Evolutionary conservation across 331 rosid genomes (phyloP).

Genomic region (Arachis monticola): DNA sequence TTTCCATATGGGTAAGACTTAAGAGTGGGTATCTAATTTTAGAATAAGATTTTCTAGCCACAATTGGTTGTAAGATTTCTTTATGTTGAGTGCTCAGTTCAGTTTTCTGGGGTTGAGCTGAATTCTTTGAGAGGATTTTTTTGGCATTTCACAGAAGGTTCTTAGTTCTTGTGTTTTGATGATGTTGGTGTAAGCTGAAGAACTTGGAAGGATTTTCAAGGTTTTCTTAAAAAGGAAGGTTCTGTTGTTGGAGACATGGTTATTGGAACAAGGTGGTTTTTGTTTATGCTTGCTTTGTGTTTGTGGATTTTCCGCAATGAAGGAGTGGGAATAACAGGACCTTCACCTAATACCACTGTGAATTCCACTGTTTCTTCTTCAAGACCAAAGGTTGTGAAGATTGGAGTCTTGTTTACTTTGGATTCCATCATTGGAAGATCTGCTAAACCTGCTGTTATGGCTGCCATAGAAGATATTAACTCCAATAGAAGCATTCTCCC

Average conservation of each 20-base stretch:
- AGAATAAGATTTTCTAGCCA: neutral
- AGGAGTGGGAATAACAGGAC: constrained; percentile 55
- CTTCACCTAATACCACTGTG: constrained; percentile 43
- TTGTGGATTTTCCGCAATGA: constrained; percentile 49
- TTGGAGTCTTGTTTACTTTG: constrained; percentile 66
- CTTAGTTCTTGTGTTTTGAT: constrained; percentile 25
- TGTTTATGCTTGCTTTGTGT: constrained; percentile 47
- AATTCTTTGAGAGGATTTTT: neutral
- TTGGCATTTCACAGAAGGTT: constrained; percentile 32
- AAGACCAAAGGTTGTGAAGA: constrained; percentile 53
- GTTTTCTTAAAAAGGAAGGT: constrained; percentile 39
- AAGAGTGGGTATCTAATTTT: constrained; percentile 35
- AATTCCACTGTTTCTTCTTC: constrained; percentile 48
- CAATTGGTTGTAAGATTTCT: neutral
- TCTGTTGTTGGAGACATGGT: constrained; percentile 34
- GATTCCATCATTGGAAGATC: constrained; percentile 86
- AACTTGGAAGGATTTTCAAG: constrained; percentile 23
- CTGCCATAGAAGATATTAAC: constrained; percentile 78
- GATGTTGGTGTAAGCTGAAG: constrained; percentile 39
- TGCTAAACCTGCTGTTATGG: constrained; percentile 66
- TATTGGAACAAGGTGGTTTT: constrained; percentile 36
- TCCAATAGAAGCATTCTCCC: constrained; percentile 61
- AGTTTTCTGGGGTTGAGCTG: constrained; percentile 34
- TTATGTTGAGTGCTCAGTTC: constrained; percentile 36
- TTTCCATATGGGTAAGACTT: constrained; percentile 15